These are phyloP conservation scores for Aspergillus texensis DNA, from an alignment of 2,329 filamentous ascomycete genomes.

Conservation along the genomic window DNA sequence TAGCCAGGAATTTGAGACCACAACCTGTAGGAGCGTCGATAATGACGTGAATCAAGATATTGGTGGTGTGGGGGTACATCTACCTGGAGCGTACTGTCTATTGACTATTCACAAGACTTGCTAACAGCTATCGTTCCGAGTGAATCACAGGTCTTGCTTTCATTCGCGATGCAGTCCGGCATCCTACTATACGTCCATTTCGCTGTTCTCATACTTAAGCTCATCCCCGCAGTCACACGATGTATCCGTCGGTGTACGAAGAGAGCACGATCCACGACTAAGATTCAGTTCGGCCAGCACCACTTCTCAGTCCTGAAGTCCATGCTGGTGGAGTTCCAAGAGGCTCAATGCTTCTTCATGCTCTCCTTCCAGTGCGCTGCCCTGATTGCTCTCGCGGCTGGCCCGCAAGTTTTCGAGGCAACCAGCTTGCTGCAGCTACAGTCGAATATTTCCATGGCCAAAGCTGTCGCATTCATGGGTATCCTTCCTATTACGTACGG, in stretches of 20 bases:
- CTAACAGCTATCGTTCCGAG: background rate
- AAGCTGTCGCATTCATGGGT: background rate
- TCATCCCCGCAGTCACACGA: background rate
- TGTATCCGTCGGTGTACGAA: background rate
- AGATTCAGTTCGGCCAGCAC: background rate
- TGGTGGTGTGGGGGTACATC: constrained; percentile 5
- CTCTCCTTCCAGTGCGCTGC: constrained; percentile 5
- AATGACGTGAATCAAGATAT: constrained; percentile 1
- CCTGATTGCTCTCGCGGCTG: background rate
- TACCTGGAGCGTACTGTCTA: background rate
- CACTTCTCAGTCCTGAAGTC: constrained; percentile 7
- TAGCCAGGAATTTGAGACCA: background rate
- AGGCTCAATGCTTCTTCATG: constrained; percentile 15
- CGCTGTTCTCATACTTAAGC: background rate
- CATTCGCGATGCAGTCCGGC: background rate
- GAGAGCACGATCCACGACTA: background rate
- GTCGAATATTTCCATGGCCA: background rate
- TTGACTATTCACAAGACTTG: background rate
- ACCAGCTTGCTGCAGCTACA: background rate
- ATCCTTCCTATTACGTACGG: constrained; percentile 1
- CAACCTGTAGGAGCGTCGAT: background rate
- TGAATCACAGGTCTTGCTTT: background rate
- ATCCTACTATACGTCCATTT: background rate
- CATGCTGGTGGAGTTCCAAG: constrained; percentile 15
- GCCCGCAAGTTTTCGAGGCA: constrained; percentile 1